These are phyloP conservation scores for Cephalotrichum gorgonifer DNA, from an alignment of 2,329 filamentous ascomycete genomes.

Conservation along the genomic window DNA sequence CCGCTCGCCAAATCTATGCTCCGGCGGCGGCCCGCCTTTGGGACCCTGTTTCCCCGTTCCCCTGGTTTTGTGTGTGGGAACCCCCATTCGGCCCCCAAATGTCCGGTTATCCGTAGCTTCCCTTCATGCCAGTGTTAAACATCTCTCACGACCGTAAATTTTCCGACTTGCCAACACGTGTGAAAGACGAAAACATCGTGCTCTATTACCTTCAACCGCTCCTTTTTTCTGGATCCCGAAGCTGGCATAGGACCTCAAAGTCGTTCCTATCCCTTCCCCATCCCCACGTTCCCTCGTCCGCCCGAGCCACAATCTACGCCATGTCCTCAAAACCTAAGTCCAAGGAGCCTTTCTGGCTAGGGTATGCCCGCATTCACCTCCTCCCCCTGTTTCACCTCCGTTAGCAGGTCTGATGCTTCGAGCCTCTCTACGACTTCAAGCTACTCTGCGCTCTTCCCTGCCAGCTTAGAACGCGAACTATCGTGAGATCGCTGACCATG, in stretches of 20 bases:
- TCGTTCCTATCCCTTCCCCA: neutral
- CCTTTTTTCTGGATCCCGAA: too few species aligned
- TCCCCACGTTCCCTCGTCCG: neutral
- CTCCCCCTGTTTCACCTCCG: fast-evolving
- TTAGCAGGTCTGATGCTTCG: too few species aligned
- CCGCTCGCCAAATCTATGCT: neutral
- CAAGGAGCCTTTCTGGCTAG: slow-evolving; percentile 33
- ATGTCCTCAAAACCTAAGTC: slow-evolving; percentile 11
- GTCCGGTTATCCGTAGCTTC: too few species aligned
- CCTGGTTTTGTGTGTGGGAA: neutral
- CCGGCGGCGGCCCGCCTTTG: neutral
- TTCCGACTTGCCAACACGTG: too few species aligned
- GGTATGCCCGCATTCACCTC: too few species aligned
- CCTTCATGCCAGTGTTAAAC: too few species aligned
- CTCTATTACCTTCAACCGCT: too few species aligned
- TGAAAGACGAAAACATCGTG: too few species aligned
- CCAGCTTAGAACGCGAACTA: neutral
- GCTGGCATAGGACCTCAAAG: too few species aligned
- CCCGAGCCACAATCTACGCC: neutral
- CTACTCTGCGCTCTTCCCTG: neutral
- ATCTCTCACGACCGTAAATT: too few species aligned
- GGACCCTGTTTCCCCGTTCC: neutral
- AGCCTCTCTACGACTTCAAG: too few species aligned
- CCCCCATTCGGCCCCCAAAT: too few species aligned
- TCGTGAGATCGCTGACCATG: neutral